These are phyloP conservation scores for Albugo laibachii DNA, from an alignment of 352 stramenopile genomes.

Conservation along the genomic window DNA sequence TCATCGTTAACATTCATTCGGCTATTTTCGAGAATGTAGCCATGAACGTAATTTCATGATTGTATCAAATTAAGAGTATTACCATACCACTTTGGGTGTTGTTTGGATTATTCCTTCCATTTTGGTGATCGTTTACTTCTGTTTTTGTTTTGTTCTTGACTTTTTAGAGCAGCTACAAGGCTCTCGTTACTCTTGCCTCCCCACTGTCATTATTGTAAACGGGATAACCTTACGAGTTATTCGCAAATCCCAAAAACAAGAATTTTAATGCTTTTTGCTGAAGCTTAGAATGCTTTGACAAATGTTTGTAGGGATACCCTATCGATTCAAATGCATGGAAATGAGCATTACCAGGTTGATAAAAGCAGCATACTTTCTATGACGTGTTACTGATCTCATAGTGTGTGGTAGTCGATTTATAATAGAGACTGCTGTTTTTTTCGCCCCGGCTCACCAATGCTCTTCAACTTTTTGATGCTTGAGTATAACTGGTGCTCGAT, in stretches of 20 bases:
- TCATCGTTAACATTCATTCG: no score
- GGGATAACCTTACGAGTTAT: slow-evolving; percentile 8
- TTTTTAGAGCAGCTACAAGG: no score
- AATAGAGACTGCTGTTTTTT: no score
- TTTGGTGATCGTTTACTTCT: background rate
- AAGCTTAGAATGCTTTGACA: slow-evolving; percentile 6
- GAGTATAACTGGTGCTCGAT: background rate
- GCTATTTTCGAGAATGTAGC: no score
- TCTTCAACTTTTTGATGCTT: background rate
- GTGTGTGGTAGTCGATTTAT: background rate
- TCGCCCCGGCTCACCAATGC: no score
- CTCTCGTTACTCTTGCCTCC: background rate
- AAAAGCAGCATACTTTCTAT: background rate
- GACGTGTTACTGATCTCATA: background rate
- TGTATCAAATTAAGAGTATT: no score
- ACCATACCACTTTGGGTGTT: no score
- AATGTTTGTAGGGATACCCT: slow-evolving; percentile 4
- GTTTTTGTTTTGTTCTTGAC: no score
- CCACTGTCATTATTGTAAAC: slow-evolving; percentile 2
- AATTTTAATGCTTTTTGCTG: slow-evolving; percentile 9
- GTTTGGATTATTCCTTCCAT: no score
- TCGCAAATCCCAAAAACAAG: slow-evolving; percentile 10
- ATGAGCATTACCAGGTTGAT: background rate
- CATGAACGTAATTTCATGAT: no score
- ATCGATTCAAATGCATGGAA: slow-evolving; percentile 4